Conservation (phyloP, 805 yeast genomes). For the Candida berthetii region DNA sequence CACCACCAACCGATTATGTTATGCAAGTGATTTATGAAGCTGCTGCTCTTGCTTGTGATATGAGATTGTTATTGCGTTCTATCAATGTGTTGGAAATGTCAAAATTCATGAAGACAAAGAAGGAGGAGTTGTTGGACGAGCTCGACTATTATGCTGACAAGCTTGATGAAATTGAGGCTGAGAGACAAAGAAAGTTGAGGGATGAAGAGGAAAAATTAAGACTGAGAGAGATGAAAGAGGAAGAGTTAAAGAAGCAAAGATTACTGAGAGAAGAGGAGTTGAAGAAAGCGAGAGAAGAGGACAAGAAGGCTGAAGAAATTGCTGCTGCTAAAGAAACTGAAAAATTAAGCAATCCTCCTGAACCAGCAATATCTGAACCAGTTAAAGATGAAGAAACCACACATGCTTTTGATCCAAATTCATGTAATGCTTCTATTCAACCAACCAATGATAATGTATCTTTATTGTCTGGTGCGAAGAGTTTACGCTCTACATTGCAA, state of each 20-base stretch:
- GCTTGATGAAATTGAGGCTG: too few species aligned
- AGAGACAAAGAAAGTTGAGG: background rate
- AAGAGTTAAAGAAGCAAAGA: background rate
- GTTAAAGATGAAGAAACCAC: too few species aligned
- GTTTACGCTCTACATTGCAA: too few species aligned
- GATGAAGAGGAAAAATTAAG: slow-evolving; percentile 2
- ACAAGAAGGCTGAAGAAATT: too few species aligned
- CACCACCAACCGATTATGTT: slow-evolving; percentile 47
- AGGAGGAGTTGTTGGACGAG: slow-evolving; percentile 11
- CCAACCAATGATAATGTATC: too few species aligned
- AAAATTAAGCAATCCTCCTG: too few species aligned
- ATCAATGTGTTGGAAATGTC: slow-evolving; percentile 49
- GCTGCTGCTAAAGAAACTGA: too few species aligned
- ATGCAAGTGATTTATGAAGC: slow-evolving; percentile 57
- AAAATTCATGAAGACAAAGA: slow-evolving; percentile 26
- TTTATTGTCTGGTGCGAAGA: too few species aligned
- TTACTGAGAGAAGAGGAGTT: background rate
- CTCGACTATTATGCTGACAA: slow-evolving; percentile 3
- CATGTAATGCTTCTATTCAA: too few species aligned
- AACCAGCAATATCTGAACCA: too few species aligned
- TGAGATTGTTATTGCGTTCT: slow-evolving; percentile 54
- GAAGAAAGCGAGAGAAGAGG: too few species aligned
- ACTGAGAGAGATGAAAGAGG: background rate
- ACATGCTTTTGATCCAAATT: too few species aligned
- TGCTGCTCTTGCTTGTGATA: slow-evolving; percentile 56